phyloP scores from a whole-genome alignment of 306 rosid genomes.

The Bauhinia variegata region DNA sequence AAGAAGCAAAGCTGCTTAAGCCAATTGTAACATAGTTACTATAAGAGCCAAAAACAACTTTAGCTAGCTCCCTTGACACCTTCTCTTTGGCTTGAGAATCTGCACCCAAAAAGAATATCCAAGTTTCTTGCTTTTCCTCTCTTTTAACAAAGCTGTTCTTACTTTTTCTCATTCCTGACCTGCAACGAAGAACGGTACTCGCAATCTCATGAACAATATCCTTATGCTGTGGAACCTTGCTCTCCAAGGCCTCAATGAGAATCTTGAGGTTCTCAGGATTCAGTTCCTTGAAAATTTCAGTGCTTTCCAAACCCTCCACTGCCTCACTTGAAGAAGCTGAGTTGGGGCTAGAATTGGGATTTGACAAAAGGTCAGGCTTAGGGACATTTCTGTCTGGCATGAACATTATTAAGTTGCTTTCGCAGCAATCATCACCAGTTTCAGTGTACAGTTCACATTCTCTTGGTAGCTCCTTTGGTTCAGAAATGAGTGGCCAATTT shows the following conservation, averaged over 20 bases:
- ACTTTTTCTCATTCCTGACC: constrained; percentile 58
- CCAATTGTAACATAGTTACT: constrained; percentile 51
- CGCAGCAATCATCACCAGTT: constrained; percentile 37
- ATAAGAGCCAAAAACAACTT: constrained; percentile 71
- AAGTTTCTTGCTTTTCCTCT: constrained; percentile 58
- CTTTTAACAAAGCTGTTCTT: constrained; percentile 24
- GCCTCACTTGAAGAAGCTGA: constrained; percentile 91
- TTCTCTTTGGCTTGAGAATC: constrained; percentile 61
- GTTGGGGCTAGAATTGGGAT: constrained; percentile 89
- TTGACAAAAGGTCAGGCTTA: constrained; percentile 84
- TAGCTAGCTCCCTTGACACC: constrained; percentile 73
- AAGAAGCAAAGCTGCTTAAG: constrained; percentile 49
- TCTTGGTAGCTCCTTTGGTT: constrained; percentile 53
- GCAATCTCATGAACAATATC: constrained; percentile 58
- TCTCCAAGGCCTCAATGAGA: constrained; percentile 66
- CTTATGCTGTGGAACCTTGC: constrained; percentile 57
- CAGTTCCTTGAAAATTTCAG: constrained; percentile 58
- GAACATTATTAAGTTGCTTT: constrained; percentile 55
- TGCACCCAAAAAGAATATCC: constrained; percentile 64
- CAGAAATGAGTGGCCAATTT: constrained; percentile 49
- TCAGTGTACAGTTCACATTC: constrained; percentile 67
- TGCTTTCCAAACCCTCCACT: constrained; percentile 59
- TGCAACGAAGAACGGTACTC: constrained; percentile 59
- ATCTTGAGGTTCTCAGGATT: constrained; percentile 60
- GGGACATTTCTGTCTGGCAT: constrained; percentile 49